Evolutionary conservation across 441 rosid genomes (phyloP).

Genomic region (Bocquillonia castaneifolia): DNA sequence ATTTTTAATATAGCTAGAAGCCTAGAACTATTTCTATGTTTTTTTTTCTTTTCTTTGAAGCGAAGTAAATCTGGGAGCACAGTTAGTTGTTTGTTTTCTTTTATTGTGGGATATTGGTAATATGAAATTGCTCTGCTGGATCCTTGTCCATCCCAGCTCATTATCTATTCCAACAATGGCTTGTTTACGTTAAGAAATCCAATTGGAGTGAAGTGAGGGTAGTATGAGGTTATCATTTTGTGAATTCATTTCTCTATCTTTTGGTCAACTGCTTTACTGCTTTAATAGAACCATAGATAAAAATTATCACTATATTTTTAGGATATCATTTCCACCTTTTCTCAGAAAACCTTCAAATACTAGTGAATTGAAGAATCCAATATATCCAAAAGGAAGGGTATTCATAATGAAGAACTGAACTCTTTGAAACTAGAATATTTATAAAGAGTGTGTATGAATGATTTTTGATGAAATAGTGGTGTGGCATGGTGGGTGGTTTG

Average conservation of each 20-base stretch:
- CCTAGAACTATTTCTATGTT: background rate
- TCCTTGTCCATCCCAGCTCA: background rate
- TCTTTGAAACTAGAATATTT: background rate
- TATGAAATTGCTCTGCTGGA: background rate
- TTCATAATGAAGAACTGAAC: background rate
- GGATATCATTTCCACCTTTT: background rate
- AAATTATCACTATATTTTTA: background rate
- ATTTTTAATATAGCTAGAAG: background rate
- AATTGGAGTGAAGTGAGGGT: background rate
- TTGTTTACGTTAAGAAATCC: background rate
- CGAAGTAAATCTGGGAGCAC: background rate
- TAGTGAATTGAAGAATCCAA: background rate
- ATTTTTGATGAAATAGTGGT: no score
- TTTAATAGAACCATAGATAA: background rate
- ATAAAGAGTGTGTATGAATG: background rate
- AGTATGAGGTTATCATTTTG: background rate
- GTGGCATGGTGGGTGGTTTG: no score
- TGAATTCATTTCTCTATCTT: background rate
- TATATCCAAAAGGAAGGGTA: background rate
- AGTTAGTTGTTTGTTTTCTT: background rate
- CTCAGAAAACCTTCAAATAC: background rate
- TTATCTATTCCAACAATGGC: background rate
- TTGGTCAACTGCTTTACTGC: background rate
- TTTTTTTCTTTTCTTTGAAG: background rate
- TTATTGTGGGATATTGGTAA: background rate